Evolutionary conservation across 441 rosid genomes (phyloP).

Genomic region (Populus tomentosa): DNA sequence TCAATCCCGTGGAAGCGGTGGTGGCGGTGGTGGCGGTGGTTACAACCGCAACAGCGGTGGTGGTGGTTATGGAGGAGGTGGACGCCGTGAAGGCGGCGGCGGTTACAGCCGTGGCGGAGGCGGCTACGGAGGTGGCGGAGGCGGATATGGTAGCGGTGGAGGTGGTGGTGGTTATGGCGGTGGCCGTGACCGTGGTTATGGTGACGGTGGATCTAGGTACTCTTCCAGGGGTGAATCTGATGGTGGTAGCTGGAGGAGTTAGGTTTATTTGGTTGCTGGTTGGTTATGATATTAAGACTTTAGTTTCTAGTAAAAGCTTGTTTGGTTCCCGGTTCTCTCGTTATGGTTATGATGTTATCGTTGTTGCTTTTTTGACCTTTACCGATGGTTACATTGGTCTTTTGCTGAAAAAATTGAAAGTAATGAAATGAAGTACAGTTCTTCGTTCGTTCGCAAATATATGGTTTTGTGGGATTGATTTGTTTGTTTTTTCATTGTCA

Average conservation of each 20-base stretch:
- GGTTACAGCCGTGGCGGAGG: slow-evolving; percentile 23
- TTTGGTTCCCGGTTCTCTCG: background rate
- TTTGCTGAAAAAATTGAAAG: too few species aligned
- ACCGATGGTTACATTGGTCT: too few species aligned
- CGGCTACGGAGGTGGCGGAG: slow-evolving; percentile 14
- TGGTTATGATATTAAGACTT: background rate
- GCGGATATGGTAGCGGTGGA: slow-evolving; percentile 20
- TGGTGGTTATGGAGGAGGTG: slow-evolving; percentile 35
- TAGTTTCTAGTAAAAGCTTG: background rate
- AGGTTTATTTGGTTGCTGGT: background rate
- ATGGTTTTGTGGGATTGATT: too few species aligned
- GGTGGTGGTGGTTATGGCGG: slow-evolving; percentile 25
- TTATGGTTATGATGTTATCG: too few species aligned
- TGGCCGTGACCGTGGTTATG: slow-evolving; percentile 23
- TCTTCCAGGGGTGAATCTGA: slow-evolving; percentile 54
- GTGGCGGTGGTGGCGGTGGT: slow-evolving; percentile 45
- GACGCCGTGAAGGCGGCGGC: slow-evolving; percentile 37
- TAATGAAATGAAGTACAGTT: too few species aligned
- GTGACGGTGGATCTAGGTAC: slow-evolving; percentile 45
- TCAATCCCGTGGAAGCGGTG: slow-evolving; percentile 61
- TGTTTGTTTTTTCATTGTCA: too few species aligned
- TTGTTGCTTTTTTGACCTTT: too few species aligned
- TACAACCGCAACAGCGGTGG: slow-evolving; percentile 16
- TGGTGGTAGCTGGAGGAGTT: slow-evolving; percentile 58
- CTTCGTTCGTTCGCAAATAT: too few species aligned